Evolutionary conservation across 306 rosid species (phyloP), one percentile per base, ranked within the genome.

Genomic region (Lupinus albus): DNA sequence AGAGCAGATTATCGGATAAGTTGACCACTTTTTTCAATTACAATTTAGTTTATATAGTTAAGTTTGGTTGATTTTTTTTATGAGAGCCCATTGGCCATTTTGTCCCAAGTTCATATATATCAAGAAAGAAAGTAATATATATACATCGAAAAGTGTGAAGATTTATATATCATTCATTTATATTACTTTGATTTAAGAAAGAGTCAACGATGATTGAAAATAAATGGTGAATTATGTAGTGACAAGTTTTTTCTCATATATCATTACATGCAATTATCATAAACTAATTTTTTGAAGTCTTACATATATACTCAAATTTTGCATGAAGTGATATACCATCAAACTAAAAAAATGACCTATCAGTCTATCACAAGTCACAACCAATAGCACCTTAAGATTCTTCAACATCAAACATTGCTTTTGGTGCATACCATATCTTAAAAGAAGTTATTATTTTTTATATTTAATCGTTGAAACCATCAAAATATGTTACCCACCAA

Each of bases 331-430:
- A 58, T 3, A 45, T 3, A 54, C 9, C 4, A 49, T 58, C 68
- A 72, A 68, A 75, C 45, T n/a, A 50, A 25, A 36, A 56, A 13
- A 16, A 67, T 57, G 79, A 77, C 79, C 74, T 21, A 16, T 68
- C 38, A n/a, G n/a, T n/a, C 7, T 35, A 35, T 4, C 1, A 35
- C 6, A 1, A 1, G 8, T 4, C 61, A 39, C 38, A 61, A 53
- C 74, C 68, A 51, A 71, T 61, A 30, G 25, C 65, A 72, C 74
- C 74, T 72, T 76, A 77, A 56, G 58, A 72, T 70, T 62, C 50
- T 36, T 35, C 70, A 56, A 72, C n/a, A 45, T 76, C 72, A 51
- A 20, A 14, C 12, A 64, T 76, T 76, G 68, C 66, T 70, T 77
- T 74, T 59, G 67, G 76, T 72, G 61, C 58, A 13, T 67, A 35